A percentile compares a stretch with the other conserved stretches of the same genome.
Conservation (phyloP, 1,284 basidiomycete genomes). For the Marasmius oreades region DNA sequence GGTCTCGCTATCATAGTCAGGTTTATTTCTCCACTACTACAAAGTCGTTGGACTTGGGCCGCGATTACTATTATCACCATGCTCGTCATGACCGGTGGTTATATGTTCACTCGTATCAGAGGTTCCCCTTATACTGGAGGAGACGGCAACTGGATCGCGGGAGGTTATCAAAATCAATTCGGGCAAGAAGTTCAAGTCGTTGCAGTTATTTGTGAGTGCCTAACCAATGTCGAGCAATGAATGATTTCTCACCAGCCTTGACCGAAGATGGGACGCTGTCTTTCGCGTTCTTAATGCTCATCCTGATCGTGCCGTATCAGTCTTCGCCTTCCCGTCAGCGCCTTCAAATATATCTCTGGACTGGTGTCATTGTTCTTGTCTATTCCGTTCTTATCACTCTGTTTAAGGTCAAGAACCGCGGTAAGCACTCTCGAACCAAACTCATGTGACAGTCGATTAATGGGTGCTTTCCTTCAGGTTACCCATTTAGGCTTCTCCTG, state of each 20-base stretch:
- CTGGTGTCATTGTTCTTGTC: slow-evolving; percentile 76
- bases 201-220: slow-evolving; percentile 77
- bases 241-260: slow-evolving; percentile 5
- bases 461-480: slow-evolving; percentile 41
- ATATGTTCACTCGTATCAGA: slow-evolving; percentile 97
- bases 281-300: slow-evolving; percentile 81
- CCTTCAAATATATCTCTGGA: slow-evolving; percentile 88
- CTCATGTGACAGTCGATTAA: background rate
- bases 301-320: slow-evolving; percentile 79
- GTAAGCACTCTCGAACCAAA: slow-evolving; percentile 35
- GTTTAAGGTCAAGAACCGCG: slow-evolving; percentile 91
- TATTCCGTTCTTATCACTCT: slow-evolving; percentile 88
- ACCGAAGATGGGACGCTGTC: slow-evolving; percentile 78
- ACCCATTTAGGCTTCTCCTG: slow-evolving; percentile 75
- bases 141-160: slow-evolving; percentile 79
- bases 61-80: slow-evolving; percentile 58
- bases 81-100: slow-evolving; percentile 85
- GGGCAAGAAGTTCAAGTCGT: slow-evolving; percentile 93
- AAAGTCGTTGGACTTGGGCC: slow-evolving; percentile 83
- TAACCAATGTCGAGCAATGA: slow-evolving; percentile 5
- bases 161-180: slow-evolving; percentile 87
- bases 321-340: slow-evolving; percentile 75
- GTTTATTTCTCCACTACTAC: slow-evolving; percentile 66
- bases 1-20: slow-evolving; percentile 48
- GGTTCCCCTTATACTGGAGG: slow-evolving; percentile 69